Evolutionary conservation across 2,329 filamentous ascomycete genomes (phyloP).

Genomic region (Ilyonectria destructans): DNA sequence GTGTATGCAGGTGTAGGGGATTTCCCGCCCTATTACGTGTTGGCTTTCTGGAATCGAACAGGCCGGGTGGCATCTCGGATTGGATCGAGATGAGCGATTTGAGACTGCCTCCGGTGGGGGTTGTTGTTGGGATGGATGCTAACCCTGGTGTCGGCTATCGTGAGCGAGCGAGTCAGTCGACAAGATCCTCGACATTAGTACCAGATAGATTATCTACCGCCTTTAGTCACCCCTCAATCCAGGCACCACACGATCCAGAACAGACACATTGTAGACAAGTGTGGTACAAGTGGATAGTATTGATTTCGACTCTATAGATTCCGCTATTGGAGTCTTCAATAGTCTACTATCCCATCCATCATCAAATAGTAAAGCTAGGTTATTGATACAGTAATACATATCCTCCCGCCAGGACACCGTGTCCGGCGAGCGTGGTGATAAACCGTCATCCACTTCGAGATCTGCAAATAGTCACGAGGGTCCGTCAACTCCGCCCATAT

Average conservation of each 20-base stretch:
- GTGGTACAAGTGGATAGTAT: slow-evolving; percentile 22
- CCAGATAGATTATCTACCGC: background rate
- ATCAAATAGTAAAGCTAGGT: slow-evolving; percentile 27
- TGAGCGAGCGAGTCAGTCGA: background rate
- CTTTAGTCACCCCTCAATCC: background rate
- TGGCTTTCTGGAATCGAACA: background rate
- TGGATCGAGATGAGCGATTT: slow-evolving; percentile 34
- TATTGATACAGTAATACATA: slow-evolving; percentile 54
- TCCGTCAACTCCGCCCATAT: slow-evolving; percentile 44
- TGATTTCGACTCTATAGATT: slow-evolving; percentile 13
- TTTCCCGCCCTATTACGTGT: background rate
- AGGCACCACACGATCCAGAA: background rate
- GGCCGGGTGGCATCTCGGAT: slow-evolving; percentile 1
- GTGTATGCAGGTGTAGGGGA: slow-evolving; percentile 25
- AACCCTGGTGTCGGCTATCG: background rate
- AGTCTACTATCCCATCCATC: slow-evolving; percentile 22
- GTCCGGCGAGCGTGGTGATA: slow-evolving; percentile 33
- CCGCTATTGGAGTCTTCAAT: slow-evolving; percentile 9
- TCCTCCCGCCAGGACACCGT: slow-evolving; percentile 31
- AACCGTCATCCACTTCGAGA: slow-evolving; percentile 44
- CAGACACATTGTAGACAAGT: background rate
- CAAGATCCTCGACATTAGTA: background rate
- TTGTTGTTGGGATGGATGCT: background rate
- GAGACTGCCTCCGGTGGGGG: background rate
- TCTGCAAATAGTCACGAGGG: slow-evolving; percentile 48